Evolutionary conservation across 345 rosid genomes (phyloP), one percentile per base, ranked within the genome.

Genomic region (Citrus sinensis): DNA sequence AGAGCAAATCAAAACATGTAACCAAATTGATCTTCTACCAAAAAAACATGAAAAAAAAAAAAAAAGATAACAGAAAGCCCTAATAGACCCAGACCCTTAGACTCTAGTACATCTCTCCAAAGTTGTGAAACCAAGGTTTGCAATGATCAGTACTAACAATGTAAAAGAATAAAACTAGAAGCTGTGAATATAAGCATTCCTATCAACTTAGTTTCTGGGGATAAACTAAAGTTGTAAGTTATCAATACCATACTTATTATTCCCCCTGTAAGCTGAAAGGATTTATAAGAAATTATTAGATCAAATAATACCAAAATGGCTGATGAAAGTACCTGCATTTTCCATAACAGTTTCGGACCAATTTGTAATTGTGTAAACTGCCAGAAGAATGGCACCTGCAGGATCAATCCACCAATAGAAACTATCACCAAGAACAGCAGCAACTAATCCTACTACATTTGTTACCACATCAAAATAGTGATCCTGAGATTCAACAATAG

Each of bases 351-450:
- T 92, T 35, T 82, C 90, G 2, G 98, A 93, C 98, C 99, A 95
- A 74, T 92, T 92, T 71, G 82, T 7, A 39, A 95, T 95, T n/a
- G 97, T 95, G 80, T 95, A 95, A 8, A 95, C 70, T 49, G 98
- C 99, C 63, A 93, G 94, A 49, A 87, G 74, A 46, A 92, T 89
- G 29, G 98, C 98, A 75, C 97, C 99, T 29, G 79, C 82, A 2
- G 99, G 97, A 72, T 96, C 99, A 19, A 96, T 90, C 98, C 97
- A 96, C 99, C 97, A 96, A 70, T 82, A 88, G 79, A 71, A 85
- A 35, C 83, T 80, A 85, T 93, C 92, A 49, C 94, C 98, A 39
- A 96, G 92, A 82, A 93, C 80, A 25, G 98, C 99, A 5, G 99
- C 90, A 16, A 85, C 87, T 25, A 96, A 73, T 63, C 98, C 99